A percentile compares a stretch with the other conserved stretches of the same genome.
Evolutionary conservation across 345 rosid species (phyloP).

Genomic region (Cardamine chenopodiifolia): DNA sequence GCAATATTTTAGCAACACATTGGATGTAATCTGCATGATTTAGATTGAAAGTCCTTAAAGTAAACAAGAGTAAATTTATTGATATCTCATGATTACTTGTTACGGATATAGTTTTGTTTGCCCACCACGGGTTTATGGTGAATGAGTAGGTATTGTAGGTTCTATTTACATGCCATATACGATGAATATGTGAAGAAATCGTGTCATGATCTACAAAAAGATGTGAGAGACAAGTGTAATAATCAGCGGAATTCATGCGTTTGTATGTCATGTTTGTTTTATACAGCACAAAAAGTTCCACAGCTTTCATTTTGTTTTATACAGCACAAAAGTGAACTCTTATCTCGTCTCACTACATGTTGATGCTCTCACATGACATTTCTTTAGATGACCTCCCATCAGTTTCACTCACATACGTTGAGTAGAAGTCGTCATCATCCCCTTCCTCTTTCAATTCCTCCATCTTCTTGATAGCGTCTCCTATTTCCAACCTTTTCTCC

Average conservation of each 20-base stretch:
- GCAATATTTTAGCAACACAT: background rate
- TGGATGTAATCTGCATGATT: background rate
- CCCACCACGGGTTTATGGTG: background rate
- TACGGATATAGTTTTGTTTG: background rate
- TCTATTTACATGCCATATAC: slow-evolving; percentile 21
- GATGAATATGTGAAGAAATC: slow-evolving; percentile 10
- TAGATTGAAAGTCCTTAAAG: background rate
- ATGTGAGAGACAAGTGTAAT: slow-evolving; percentile 9
- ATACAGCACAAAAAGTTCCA: slow-evolving; percentile 8
- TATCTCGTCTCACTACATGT: slow-evolving; percentile 5
- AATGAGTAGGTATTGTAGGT: background rate
- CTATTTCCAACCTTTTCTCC: slow-evolving; percentile 74
- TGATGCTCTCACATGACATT: slow-evolving; percentile 36
- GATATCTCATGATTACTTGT: background rate
- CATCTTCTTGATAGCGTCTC: slow-evolving; percentile 61
- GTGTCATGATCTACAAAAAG: slow-evolving; percentile 7
- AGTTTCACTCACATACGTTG: slow-evolving; percentile 58
- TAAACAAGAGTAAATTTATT: background rate
- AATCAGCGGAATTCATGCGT: background rate
- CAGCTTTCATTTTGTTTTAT: background rate
- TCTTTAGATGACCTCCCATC: slow-evolving; percentile 47
- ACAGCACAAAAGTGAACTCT: background rate
- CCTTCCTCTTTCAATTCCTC: slow-evolving; percentile 54
- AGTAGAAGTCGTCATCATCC: slow-evolving; percentile 61
- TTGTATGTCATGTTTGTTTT: slow-evolving; percentile 18